Evolutionary conservation across 176 grass and related monocot species (phyloP), one percentile per base, ranked within the genome.

Genomic region (Melocanna baccifera): DNA sequence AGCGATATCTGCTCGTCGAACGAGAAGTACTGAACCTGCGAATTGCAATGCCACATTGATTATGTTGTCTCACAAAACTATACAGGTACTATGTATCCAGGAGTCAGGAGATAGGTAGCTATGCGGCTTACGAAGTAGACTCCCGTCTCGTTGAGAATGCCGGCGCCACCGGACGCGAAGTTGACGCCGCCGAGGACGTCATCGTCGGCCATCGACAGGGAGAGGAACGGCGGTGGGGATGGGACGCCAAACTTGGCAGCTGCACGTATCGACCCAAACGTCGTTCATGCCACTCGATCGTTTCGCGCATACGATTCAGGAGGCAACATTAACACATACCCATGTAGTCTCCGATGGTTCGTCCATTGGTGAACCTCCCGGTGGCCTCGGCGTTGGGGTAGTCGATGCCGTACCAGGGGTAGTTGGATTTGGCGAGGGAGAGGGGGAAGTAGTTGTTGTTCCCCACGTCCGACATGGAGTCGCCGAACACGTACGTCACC

Each of bases 371-470:
- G 91, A 98, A 98, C 80, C 96, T 85, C 41, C 96, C 96, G 12
- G 96, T 98, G 37, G 96, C 85, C 80, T 84, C 30, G 63, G 85
- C 76, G 10, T 46, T 77, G 45, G 75, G 58, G 77, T 95, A 98
- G 85, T 98, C 96, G 76, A 98, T 95, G 59, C 96, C 96, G 73
- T 98, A 98, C 96, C 96, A 94, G 1, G 93, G 93, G 86, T 94
- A 95, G 86, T 98, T 85, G 22, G 87, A 92, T 77, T 90, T 98
- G 56, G 93, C 96, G 18, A 98, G 81, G 73, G 91, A 95, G 16
- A 92, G 69, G 18, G 78, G 91, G 42, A 94, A 94, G 80, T 91
- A 90, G 58, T 98, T 98, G 85, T 98, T 95, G 93, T 94, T 98
- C 20, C 96, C 93, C 13, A 95, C 93, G 41, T 98, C 96, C 7